Percentiles rank a stretch among this genome's conserved stretches.
phyloP scores from a whole-genome alignment of 768 basidiomycete species.

The Baorangia bicolor region DNA sequence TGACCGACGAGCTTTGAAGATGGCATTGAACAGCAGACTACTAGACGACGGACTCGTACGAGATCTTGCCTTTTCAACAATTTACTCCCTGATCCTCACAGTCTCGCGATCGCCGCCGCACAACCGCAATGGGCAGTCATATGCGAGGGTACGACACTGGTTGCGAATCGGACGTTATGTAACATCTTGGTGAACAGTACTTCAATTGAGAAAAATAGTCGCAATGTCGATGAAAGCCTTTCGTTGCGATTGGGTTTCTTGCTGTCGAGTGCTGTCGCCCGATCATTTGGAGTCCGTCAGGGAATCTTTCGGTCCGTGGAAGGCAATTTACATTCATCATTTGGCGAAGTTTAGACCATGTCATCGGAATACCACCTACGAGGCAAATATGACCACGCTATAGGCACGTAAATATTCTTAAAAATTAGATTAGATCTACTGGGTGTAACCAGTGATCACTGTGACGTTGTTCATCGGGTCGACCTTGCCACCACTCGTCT shows the following conservation, averaged over 20 bases:
- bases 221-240: background rate
- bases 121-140: background rate
- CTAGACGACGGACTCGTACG: background rate
- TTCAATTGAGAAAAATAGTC: background rate
- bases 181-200: background rate
- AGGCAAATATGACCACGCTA: background rate
- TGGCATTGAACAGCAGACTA: background rate
- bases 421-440: too few relatives aligned
- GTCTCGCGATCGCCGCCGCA: too few relatives aligned
- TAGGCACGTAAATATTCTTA: background rate
- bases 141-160: background rate
- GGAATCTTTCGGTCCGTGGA: background rate
- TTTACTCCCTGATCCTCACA: background rate
- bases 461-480: slow-evolving; percentile 37
- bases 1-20: slow-evolving; percentile 20
- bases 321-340: background rate
- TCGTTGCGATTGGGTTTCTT: background rate
- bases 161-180: too few relatives aligned
- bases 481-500: slow-evolving; percentile 42
- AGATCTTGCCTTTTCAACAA: background rate
- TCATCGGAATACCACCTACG: background rate
- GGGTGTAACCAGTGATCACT: slow-evolving; percentile 38
- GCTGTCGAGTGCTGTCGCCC: background rate
- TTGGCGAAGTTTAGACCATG: background rate
- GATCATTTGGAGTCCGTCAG: background rate